These are phyloP conservation scores for Noccaea bulbosa DNA, from an alignment of 345 rosid genomes.

Conservation along the genomic window DNA sequence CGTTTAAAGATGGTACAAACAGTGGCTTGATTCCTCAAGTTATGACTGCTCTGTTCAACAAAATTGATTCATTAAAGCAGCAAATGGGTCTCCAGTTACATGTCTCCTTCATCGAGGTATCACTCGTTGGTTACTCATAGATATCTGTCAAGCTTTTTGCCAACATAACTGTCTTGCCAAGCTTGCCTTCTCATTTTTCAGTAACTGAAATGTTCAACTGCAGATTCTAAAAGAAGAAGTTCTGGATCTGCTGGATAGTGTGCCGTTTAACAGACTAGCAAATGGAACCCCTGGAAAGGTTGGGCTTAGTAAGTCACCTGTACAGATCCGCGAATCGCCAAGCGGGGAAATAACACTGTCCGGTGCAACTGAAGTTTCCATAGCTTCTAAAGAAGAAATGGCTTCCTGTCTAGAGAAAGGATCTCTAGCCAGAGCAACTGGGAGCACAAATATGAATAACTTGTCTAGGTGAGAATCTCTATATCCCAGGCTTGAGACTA, in stretches of 20 bases:
- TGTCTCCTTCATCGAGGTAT: slow-evolving; percentile 89
- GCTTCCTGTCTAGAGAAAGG: slow-evolving; percentile 83
- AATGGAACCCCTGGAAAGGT: slow-evolving; percentile 65
- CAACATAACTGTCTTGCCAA: neutral
- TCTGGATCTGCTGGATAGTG: slow-evolving; percentile 70
- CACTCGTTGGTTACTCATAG: neutral
- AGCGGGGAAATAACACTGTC: slow-evolving; percentile 79
- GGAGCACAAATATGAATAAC: slow-evolving; percentile 87
- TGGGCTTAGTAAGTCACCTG: slow-evolving; percentile 60
- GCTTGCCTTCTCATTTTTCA: neutral
- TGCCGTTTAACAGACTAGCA: slow-evolving; percentile 51
- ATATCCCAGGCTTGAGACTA: neutral
- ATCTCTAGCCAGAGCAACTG: slow-evolving; percentile 77
- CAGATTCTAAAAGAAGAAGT: slow-evolving; percentile 91
- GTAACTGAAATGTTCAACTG: slow-evolving; percentile 31
- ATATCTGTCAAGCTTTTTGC: too few species aligned
- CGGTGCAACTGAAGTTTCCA: slow-evolving; percentile 73
- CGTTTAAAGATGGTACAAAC: slow-evolving; percentile 59
- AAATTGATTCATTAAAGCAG: slow-evolving; percentile 60
- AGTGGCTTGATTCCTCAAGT: slow-evolving; percentile 76
- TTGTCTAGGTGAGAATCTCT: slow-evolving; percentile 64
- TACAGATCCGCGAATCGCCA: slow-evolving; percentile 84
- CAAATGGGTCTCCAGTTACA: slow-evolving; percentile 69
- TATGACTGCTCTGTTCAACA: slow-evolving; percentile 66
- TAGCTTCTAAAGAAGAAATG: slow-evolving; percentile 71